These are phyloP conservation scores for Crithidia brevicula DNA, from an alignment of 208 protist species.

Conservation along the genomic window DNA sequence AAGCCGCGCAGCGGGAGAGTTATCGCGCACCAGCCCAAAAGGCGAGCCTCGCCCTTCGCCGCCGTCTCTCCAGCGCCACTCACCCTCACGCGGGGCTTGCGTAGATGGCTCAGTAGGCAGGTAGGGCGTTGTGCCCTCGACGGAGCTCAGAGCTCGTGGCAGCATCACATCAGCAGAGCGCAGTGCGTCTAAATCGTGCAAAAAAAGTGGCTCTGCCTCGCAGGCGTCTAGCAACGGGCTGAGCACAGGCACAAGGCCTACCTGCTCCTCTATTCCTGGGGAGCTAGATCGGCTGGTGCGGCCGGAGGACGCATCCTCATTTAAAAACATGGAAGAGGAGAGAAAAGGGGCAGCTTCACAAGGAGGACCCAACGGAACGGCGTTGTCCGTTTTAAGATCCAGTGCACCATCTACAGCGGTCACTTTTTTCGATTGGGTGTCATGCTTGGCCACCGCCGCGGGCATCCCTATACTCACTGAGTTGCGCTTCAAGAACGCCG, in stretches of 20 bases:
- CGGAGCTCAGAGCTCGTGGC: slow-evolving; percentile 2
- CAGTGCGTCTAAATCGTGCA: not conserved
- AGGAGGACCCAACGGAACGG: not conserved
- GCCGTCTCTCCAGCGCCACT: not conserved
- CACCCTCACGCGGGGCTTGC: not conserved
- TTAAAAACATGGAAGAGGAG: not conserved
- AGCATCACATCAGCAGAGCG: slow-evolving; percentile 6
- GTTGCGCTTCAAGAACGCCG: slow-evolving; percentile 16
- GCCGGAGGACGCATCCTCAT: slow-evolving; percentile 11
- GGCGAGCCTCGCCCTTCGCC: slow-evolving; percentile 2
- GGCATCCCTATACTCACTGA: not conserved
- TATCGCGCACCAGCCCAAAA: not conserved
- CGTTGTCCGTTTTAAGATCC: not conserved
- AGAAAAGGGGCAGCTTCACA: not conserved
- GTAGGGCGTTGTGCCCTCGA: slow-evolving; percentile 6
- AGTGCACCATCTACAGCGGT: not conserved
- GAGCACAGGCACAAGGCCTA: slow-evolving; percentile 31
- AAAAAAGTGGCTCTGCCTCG: not conserved
- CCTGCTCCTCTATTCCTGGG: slow-evolving; percentile 29
- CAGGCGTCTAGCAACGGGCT: slow-evolving; percentile 18
- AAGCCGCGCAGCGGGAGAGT: not conserved
- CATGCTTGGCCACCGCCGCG: slow-evolving; percentile 6
- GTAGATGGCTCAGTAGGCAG: not conserved
- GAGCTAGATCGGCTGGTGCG: slow-evolving; percentile 31
- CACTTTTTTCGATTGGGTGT: not conserved